These are phyloP conservation scores for Chamaecrista fasciculata DNA, from an alignment of 306 rosid species.

Conservation along the genomic window DNA sequence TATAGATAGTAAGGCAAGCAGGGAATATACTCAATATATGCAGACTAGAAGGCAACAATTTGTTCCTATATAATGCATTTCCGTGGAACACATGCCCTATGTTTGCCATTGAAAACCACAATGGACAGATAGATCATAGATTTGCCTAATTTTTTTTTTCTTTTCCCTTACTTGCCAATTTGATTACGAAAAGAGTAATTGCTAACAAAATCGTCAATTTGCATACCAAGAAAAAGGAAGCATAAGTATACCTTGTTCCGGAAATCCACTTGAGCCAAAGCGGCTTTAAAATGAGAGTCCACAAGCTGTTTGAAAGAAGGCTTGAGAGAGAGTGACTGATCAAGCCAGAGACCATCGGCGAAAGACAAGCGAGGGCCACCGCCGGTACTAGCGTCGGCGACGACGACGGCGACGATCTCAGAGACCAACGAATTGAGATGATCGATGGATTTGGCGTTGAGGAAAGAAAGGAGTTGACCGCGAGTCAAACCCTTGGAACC, in stretches of 20 bases:
- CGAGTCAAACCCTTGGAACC: constrained; percentile 69
- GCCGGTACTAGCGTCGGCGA: constrained; percentile 52
- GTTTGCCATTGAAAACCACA: neutral
- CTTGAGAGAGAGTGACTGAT: constrained; percentile 53
- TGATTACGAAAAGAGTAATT: neutral
- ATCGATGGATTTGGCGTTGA: constrained; percentile 56
- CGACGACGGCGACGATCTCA: constrained; percentile 50
- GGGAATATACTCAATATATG: neutral
- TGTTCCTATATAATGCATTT: neutral
- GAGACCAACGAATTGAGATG: constrained; percentile 61
- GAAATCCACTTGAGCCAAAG: constrained; percentile 57
- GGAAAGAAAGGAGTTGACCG: constrained; percentile 72
- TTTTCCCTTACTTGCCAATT: neutral
- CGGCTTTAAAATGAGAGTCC: constrained; percentile 48
- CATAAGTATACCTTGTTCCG: constrained; percentile 48
- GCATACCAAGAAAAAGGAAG: neutral
- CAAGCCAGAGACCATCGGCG: constrained; percentile 67
- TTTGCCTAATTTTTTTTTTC: too few species aligned
- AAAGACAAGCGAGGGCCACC: constrained; percentile 79
- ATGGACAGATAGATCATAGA: neutral
- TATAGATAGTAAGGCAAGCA: neutral
- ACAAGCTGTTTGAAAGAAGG: constrained; percentile 67
- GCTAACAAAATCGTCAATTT: neutral
- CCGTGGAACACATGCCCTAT: neutral
- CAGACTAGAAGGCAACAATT: neutral